Evolutionary conservation across 2,329 filamentous ascomycete species (phyloP), one percentile per base, ranked within the genome.

Genomic region (Cucurbitaria berberidis): DNA sequence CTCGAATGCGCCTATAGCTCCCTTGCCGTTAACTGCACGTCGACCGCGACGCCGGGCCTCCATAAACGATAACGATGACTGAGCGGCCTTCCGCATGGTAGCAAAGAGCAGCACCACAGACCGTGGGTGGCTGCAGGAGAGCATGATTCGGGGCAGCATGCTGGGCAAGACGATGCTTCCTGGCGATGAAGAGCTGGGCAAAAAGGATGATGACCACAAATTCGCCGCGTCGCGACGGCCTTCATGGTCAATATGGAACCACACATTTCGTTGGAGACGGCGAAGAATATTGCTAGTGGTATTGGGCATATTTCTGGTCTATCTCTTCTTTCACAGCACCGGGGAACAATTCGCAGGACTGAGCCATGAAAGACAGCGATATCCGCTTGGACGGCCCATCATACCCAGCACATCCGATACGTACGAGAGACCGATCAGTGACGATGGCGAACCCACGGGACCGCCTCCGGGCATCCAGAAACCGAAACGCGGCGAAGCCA

Each of bases 111-210:
- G 55, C 47, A 48, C 59, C 35, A 62, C 55, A 55, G 59, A 67
- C 26, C 62, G 57, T 49, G 60, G 60, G 62, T 68, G 65, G 66
- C 39, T 72, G 55, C 62, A 64, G 52, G 61, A 67, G 43, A 60
- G 63, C 39, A 53, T 60, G 29, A 64, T 64, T 27, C 47, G 66
- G 35, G 57, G 61, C 52, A 69, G 49, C 61, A 74, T 75, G 71
- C 53, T 71, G 55, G 59, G 62, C 74, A 73, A 78, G 69, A 62
- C 73, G 72, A 69, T 79, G 18, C 78, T 82, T 57, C 70, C 77
- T 21, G 79, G 76, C 52, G 85, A 88, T 67, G 84, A 86, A 74
- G 84, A 87, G 78, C 78, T 86, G 53, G 85, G 84, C 51, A 88
- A 87, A 74, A 84, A 84, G 68, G 82, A 88, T 71, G 86, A 88